Conservation (phyloP, 1,139 yeast species). For the Diutina ranongensis region DNA sequence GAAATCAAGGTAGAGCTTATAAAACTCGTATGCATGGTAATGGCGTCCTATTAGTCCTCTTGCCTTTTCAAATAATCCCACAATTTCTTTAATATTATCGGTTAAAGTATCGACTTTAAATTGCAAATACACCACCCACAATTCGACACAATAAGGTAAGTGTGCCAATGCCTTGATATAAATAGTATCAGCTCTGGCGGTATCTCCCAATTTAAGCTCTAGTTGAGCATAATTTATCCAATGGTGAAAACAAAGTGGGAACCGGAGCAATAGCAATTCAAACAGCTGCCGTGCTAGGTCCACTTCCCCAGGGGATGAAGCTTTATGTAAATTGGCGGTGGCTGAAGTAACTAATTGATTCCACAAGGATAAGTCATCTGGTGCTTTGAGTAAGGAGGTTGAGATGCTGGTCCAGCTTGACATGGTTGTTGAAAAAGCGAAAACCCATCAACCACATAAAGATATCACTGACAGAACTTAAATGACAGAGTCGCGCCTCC, state of each 20-base stretch:
- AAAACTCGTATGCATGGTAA: conserved; percentile 63
- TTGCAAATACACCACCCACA: conserved; percentile 65
- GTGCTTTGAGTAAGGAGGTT: background rate
- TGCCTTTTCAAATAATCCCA: conserved; percentile 49
- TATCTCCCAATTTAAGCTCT: conserved; percentile 51
- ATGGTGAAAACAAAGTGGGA: conserved; percentile 62
- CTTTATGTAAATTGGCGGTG: background rate
- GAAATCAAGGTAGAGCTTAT: conserved; percentile 58
- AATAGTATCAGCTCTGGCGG: conserved; percentile 34
- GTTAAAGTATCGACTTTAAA: conserved; percentile 37
- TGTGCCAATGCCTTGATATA: conserved; percentile 43
- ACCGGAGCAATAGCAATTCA: background rate
- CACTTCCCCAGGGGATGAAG: background rate
- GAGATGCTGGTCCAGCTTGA: background rate
- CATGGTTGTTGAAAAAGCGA: too few species aligned
- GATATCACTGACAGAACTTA: too few species aligned
- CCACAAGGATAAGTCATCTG: conserved; percentile 1
- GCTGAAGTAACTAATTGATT: background rate
- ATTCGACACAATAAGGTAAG: conserved; percentile 44
- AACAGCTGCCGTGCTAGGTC: background rate
- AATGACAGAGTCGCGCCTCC: too few species aligned
- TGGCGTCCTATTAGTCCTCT: conserved; percentile 57
- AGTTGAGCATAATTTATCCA: conserved; percentile 69
- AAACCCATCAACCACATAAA: too few species aligned
- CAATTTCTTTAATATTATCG: conserved; percentile 19